Evolutionary conservation across 345 rosid species (phyloP), one percentile per base, ranked within the genome.

Genomic region (Eucalyptus melliodora): DNA sequence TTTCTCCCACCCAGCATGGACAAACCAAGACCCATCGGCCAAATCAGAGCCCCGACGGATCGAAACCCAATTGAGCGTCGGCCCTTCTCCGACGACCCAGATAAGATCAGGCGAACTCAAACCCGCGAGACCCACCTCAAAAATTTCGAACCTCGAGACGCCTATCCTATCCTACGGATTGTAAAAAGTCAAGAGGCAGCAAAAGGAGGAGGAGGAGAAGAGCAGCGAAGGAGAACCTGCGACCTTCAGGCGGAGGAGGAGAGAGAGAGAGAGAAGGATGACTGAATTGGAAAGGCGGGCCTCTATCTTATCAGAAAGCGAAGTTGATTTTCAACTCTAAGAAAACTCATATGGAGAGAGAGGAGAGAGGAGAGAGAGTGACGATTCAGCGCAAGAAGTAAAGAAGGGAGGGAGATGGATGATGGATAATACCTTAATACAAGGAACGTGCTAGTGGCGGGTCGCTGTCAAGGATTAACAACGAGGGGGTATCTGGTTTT

Each of bases 381-480:
- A 34, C 8, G 27, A 77, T 40, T 77, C 30, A 77, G 83, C 83
- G 21, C 30, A 12, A 11, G 27, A 11, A 11, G 21, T 82, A 50
- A 16, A 86, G 24, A 81, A 27, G 15, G 27, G 24, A 86, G 24
- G 89, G 59, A 40, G 89, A 50, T 37, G 83, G 83, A 77, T 37
- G 87, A 50, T 34, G 83, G 83, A 77, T 40, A 40, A 10, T 77
- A 40, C 42, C 83, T 23, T 21, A 72, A 62, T 16, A 49, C 31
- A 69, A 60, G 30, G 60, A 69, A 85, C n/a, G 87, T 6, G 56
- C 21, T 27, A 37, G 87, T 49, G 91, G 69, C 51, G 50, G 91
- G 91, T 90, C 92, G n/a, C 92, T 83, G 50, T 90, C 92, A 44
- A 77, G 77, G 69, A 86, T 4, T 34, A n/a, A 4, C 17, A 89